phyloP scores from a whole-genome alignment of 257 asterid genomes.

The Voacanga thouarsii region DNA sequence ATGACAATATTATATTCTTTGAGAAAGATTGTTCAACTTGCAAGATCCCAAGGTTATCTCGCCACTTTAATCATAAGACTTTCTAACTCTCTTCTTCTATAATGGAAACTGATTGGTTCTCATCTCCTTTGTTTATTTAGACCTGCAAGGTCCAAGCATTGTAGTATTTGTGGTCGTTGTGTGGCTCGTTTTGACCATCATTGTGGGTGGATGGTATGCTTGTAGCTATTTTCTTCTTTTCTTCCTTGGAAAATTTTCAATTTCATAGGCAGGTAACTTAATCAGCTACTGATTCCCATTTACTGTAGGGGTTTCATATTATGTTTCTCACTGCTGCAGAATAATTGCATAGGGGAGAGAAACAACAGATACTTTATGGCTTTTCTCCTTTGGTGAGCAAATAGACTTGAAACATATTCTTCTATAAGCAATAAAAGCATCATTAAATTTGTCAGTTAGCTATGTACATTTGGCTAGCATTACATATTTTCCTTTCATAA shows the following conservation, averaged over 20 bases:
- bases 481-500: background rate
- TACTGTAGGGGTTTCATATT: constrained; percentile 14
- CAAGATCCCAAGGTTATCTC: constrained; percentile 84
- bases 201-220: constrained; percentile 97
- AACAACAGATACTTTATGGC: constrained; percentile 95
- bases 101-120: constrained; percentile 20
- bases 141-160: constrained; percentile 98
- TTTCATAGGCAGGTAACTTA: background rate
- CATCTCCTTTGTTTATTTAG: constrained; percentile 35
- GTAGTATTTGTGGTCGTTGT: constrained; percentile 88
- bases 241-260: constrained; percentile 12
- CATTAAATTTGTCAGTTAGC: background rate
- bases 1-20: constrained; percentile 75
- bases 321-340: constrained; percentile 43
- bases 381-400: constrained; percentile 93
- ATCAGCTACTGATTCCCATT: constrained; percentile 12
- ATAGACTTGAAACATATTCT: constrained; percentile 1
- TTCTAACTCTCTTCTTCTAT: constrained; percentile 11
- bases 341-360: constrained; percentile 97
- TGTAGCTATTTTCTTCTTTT: constrained; percentile 19
- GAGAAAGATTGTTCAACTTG: constrained; percentile 90
- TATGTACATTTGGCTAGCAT: background rate
- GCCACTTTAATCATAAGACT: constrained; percentile 18
- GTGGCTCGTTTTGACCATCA: constrained; percentile 99
- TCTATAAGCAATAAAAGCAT: constrained; percentile 3